Base-by-base conservation (phyloP, 2,329 filamentous ascomycete genomes). In the Aspergillus fijiensis region DNA sequence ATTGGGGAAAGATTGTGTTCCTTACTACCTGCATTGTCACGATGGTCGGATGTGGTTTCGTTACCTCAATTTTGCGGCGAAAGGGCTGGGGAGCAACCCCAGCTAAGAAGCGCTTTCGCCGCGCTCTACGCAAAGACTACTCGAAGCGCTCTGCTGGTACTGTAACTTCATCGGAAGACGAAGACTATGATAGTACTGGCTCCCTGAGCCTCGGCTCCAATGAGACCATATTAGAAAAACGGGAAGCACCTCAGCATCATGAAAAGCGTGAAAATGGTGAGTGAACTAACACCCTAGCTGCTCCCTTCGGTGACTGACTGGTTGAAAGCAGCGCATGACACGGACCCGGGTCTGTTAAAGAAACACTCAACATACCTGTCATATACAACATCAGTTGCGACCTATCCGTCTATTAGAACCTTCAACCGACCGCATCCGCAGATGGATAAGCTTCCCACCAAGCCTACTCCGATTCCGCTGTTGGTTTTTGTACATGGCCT, bases 401-500 rank as follows among this genome's bases (percentile, higher is more conserved):
- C 84, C 9, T 98, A 97, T 73, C 84, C 87, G 2, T 85, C 83
- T 33, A 83, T 98, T 63, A 87, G 94, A 59, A 87, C 93, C 49
- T 97, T 98, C 75, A 93, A 89, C 77, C 86, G 89, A 59, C 85
- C 86, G 57, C 95, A 97, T 76, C 85, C 87, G 21, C 92, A 97
- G 70, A 87, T 88, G n/a, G 85, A 88, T 61, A 90, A 95, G 73
- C 82, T 98, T 4, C 92, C 91, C 2, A 84, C 81, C 48, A 82
- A 87, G 62, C 90, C 91, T 1, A 83, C 85, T 0, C 88, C 90
- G 0, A 78, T 97, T 11, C 95, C 95, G 1, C 79, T 99, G 10
- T 79, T 98, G 3, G 92, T 98, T 49, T 96, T 96, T 72, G 82
- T 98, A 59, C 95, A 98, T 71, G 95, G 95, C 1, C 83, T 98